Evolutionary conservation across 2,329 filamentous ascomycete genomes (phyloP).

Genomic region (Bipolaris cookei): DNA sequence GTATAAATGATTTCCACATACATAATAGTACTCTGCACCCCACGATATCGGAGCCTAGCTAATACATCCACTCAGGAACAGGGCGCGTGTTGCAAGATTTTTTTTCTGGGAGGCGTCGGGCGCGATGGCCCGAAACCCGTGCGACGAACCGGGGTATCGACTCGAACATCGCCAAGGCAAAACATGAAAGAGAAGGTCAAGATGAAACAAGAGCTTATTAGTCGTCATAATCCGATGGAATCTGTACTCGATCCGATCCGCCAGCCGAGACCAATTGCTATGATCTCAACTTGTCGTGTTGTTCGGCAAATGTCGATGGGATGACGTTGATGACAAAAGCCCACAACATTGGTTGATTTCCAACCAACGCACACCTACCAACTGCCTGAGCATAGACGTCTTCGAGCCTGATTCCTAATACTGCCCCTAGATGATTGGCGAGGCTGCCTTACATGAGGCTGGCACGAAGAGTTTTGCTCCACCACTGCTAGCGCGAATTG

Average conservation of each 20-base stretch:
- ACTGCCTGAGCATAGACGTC: conserved; percentile 19
- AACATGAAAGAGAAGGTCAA: conserved; percentile 15
- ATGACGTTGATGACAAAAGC: conserved; percentile 29
- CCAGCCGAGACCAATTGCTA: conserved; percentile 1
- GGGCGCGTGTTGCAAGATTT: conserved; percentile 12
- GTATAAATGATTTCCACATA: conserved; percentile 10
- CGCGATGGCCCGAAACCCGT: conserved; percentile 15
- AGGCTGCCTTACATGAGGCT: conserved; percentile 28
- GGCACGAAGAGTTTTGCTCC: conserved; percentile 31
- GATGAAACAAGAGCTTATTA: conserved; percentile 4
- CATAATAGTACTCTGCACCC: background rate
- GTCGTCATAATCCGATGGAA: background rate
- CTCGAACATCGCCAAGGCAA: conserved; percentile 11
- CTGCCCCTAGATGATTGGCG: conserved; percentile 30
- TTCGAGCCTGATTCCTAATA: conserved; percentile 3
- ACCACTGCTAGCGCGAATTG: conserved; percentile 40
- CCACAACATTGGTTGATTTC: conserved; percentile 15
- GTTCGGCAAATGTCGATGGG: conserved; percentile 9
- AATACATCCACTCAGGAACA: conserved; percentile 5
- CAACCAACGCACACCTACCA: conserved; percentile 22
- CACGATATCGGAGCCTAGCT: conserved; percentile 12
- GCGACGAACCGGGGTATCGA: conserved; percentile 21
- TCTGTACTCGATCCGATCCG: background rate
- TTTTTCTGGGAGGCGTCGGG: conserved; percentile 14
- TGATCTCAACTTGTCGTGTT: conserved; percentile 9